phyloP scores from a whole-genome alignment of 2,329 filamentous ascomycete species.

The Karstenula rhodostoma region DNA sequence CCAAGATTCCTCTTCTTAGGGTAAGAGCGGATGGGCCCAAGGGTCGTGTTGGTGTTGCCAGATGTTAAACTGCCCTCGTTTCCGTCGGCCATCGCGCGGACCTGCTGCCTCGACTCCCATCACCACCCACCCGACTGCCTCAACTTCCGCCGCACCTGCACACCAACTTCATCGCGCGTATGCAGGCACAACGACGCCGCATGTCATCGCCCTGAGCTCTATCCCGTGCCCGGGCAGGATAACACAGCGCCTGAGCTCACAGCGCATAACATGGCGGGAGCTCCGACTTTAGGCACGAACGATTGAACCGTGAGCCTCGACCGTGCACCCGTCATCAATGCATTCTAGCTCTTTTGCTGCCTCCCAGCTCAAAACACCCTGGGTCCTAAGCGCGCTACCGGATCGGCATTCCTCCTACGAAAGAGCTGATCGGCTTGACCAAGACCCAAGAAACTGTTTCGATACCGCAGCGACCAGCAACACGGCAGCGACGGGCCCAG shows the following conservation, averaged over 20 bases:
- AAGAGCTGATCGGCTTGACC: not conserved
- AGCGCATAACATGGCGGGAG: slow-evolving; percentile 10
- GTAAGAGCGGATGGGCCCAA: not conserved
- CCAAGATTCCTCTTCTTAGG: not conserved
- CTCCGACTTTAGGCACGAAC: slow-evolving; percentile 25
- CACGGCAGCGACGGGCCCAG: slow-evolving; percentile 1
- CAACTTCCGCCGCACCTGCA: slow-evolving; percentile 7
- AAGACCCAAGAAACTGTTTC: not conserved
- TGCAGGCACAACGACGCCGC: not conserved
- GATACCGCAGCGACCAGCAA: not conserved
- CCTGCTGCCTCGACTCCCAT: slow-evolving; percentile 6
- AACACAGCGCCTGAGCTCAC: not conserved
- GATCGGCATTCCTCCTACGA: slow-evolving; percentile 6
- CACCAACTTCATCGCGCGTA: not conserved
- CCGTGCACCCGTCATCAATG: slow-evolving; percentile 11
- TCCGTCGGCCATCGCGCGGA: not conserved
- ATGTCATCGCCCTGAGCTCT: not conserved
- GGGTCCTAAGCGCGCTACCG: slow-evolving; percentile 2
- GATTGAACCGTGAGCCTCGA: slow-evolving; percentile 21
- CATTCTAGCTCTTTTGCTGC: slow-evolving; percentile 20
- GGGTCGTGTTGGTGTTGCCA: not conserved
- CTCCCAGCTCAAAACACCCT: slow-evolving; percentile 10
- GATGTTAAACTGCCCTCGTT: slow-evolving; percentile 1
- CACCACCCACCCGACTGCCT: slow-evolving; percentile 3
- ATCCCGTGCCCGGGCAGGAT: not conserved